A percentile compares a stretch with the other conserved stretches of the same genome.
These are phyloP conservation scores for Conoideocrella luteorostrata DNA, from an alignment of 2,329 filamentous ascomycete species.

Conservation along the genomic window DNA sequence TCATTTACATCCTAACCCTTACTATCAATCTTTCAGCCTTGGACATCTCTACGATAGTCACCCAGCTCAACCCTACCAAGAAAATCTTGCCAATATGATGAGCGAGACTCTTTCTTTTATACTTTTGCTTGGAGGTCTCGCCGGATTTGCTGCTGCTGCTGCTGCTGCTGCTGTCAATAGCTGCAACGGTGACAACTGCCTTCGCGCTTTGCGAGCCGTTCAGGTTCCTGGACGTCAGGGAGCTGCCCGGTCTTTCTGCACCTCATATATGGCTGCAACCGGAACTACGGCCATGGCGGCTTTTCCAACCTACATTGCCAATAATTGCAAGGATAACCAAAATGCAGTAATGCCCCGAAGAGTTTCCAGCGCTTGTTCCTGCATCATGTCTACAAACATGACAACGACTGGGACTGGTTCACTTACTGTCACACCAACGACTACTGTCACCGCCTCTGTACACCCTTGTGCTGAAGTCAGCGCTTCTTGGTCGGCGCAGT, in stretches of 20 bases:
- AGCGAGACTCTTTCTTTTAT: too few species aligned
- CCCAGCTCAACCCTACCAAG: too few species aligned
- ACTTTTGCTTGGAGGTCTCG: too few species aligned
- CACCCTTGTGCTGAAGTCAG: constrained; percentile 12
- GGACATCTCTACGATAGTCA: too few species aligned
- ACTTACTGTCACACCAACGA: constrained; percentile 5
- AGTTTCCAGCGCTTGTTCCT: constrained; percentile 18
- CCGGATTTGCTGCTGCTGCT: not conserved
- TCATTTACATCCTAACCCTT: too few species aligned
- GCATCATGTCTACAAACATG: constrained; percentile 13
- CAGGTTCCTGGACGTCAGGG: constrained; percentile 25
- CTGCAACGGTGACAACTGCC: constrained; percentile 31
- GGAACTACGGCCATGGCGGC: constrained; percentile 8
- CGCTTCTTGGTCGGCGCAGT: constrained; percentile 9
- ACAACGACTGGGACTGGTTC: not conserved
- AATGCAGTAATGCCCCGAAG: constrained; percentile 13
- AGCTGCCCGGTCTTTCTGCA: constrained; percentile 27
- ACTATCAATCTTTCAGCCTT: too few species aligned
- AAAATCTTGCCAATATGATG: too few species aligned
- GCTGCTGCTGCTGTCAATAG: constrained; percentile 5
- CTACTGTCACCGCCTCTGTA: constrained; percentile 4
- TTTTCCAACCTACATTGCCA: constrained; percentile 15
- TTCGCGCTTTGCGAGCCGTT: constrained; percentile 28
- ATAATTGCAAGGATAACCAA: constrained; percentile 15
- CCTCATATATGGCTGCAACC: constrained; percentile 14